phyloP scores from a whole-genome alignment of 2,329 filamentous ascomycete species.

The Sordariomycetes sp. region DNA sequence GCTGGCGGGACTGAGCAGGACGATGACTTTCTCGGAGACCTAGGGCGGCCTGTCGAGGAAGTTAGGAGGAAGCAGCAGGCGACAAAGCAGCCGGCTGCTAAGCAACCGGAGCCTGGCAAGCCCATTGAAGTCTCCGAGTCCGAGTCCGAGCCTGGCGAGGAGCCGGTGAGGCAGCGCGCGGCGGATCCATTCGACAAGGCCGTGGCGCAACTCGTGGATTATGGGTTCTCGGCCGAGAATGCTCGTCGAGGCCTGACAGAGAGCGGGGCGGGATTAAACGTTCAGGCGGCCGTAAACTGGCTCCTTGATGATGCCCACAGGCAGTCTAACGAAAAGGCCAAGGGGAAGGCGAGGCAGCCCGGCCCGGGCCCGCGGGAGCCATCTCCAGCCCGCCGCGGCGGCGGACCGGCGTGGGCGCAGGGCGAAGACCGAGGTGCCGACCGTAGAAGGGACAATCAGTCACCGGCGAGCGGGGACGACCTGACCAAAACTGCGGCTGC shows the following conservation, averaged over 20 bases:
- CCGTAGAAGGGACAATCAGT: conserved; percentile 32
- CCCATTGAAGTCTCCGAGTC: conserved; percentile 41
- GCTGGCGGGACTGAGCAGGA: conserved; percentile 31
- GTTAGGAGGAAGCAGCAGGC: conserved; percentile 36
- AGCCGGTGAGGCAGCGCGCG: conserved; percentile 8
- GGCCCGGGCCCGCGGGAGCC: background rate
- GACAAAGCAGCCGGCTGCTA: conserved; percentile 23
- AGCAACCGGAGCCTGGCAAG: conserved; percentile 41
- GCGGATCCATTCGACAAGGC: conserved; percentile 56
- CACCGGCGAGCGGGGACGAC: conserved; percentile 41
- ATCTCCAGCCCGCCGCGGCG: background rate
- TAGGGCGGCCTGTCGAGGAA: conserved; percentile 55
- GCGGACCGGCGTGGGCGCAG: background rate
- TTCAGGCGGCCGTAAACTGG: conserved; percentile 82
- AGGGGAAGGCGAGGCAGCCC: conserved; percentile 16
- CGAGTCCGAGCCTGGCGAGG: conserved; percentile 29
- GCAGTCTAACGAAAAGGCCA: conserved; percentile 64
- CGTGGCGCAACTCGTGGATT: conserved; percentile 82
- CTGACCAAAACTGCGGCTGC: conserved; percentile 72
- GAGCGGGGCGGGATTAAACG: conserved; percentile 67
- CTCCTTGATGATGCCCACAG: conserved; percentile 84
- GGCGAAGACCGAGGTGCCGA: background rate
- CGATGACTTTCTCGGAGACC: conserved; percentile 55
- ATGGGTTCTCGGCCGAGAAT: conserved; percentile 83
- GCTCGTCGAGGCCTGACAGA: conserved; percentile 70